Evolutionary conservation across 495 filamentous ascomycete genomes (phyloP).

Genomic region (Chaetomidium leptoderma): DNA sequence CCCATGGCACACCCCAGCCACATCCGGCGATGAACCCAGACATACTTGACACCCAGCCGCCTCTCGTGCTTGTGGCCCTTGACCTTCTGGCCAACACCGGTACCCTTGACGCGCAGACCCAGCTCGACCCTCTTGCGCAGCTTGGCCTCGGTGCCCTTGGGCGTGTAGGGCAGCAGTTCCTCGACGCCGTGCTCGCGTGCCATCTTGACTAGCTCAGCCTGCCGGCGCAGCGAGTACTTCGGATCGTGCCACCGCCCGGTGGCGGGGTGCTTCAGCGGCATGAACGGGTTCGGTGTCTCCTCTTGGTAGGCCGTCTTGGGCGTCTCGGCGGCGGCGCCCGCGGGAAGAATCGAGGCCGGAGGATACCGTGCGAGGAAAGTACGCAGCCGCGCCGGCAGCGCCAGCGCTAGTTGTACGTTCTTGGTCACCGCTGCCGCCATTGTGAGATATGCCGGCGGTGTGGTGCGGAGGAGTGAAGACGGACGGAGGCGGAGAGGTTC

Average conservation of each 20-base stretch:
- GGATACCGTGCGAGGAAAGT: conserved; percentile 89
- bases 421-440: conserved; percentile 35
- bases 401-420: conserved; percentile 58
- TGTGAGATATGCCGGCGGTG: conserved; percentile 1
- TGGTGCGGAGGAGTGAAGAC: conserved; percentile 2
- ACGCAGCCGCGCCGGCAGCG: conserved; percentile 68
- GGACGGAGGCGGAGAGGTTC: neutral
- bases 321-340: conserved; percentile 40
- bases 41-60: conserved; percentile 68
- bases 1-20: neutral
- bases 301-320: conserved; percentile 43
- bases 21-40: conserved; percentile 14
- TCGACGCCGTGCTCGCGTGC: conserved; percentile 77
- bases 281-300: conserved; percentile 66
- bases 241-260: conserved; percentile 78
- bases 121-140: conserved; percentile 61
- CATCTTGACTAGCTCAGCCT: conserved; percentile 89
- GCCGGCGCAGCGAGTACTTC: conserved; percentile 72
- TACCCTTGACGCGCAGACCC: conserved; percentile 79
- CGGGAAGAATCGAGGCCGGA: conserved; percentile 52
- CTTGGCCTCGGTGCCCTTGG: conserved; percentile 70
- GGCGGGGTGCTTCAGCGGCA: conserved; percentile 60
- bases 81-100: conserved; percentile 84
- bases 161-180: conserved; percentile 69
- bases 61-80: conserved; percentile 95